phyloP scores from a whole-genome alignment of 163 green algal species.

The Chloromonas sp. region DNA sequence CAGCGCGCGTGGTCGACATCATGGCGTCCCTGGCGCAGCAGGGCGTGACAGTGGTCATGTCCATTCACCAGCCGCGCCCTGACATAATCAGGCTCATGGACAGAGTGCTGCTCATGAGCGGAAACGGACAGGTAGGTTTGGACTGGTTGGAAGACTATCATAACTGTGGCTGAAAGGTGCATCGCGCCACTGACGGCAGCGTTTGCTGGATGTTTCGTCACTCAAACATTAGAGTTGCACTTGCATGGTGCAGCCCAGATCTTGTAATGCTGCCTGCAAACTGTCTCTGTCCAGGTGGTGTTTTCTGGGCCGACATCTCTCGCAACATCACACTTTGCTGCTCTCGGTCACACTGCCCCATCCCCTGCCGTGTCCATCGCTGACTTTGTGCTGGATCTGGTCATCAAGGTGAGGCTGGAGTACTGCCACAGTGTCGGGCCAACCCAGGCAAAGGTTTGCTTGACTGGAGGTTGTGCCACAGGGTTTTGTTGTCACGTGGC shows the following conservation, averaged over 20 bases:
- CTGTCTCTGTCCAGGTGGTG: constrained; percentile 36
- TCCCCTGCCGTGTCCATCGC: constrained; percentile 39
- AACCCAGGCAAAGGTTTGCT: no score
- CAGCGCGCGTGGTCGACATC: constrained; percentile 62
- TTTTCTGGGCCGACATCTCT: constrained; percentile 45
- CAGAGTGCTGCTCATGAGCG: constrained; percentile 54
- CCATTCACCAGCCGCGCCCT: constrained; percentile 70
- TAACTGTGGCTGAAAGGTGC: no score
- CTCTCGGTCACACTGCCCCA: constrained; percentile 33
- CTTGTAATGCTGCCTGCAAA: no score
- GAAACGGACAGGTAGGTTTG: constrained; percentile 36
- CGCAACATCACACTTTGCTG: constrained; percentile 47
- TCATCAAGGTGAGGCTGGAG: constrained; percentile 43
- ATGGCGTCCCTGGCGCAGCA: constrained; percentile 38
- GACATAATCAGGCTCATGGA: constrained; percentile 70
- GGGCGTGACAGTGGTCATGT: constrained; percentile 57
- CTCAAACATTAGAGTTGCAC: no score
- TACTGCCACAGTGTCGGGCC: no score
- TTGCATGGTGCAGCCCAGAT: no score
- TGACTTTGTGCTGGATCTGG: constrained; percentile 64
- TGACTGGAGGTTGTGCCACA: no score
- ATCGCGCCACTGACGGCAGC: no score
- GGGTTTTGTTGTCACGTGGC: no score
- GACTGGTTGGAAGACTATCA: not conserved
- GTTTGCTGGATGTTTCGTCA: no score